Conservation (phyloP, 2,329 filamentous ascomycete genomes). For the Alternaria ventricosa region DNA sequence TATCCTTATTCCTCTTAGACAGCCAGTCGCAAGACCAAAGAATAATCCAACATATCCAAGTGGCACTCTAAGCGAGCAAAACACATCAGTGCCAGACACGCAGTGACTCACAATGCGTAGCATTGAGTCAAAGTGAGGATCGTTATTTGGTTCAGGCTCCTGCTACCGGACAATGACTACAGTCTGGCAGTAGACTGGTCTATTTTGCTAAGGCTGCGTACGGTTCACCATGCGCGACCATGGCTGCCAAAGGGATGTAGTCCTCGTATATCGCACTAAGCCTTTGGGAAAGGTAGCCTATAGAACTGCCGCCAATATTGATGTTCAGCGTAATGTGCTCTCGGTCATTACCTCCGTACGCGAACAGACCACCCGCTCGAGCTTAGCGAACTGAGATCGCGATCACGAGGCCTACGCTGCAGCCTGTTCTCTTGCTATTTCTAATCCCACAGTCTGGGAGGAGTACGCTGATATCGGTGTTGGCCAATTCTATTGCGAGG, state of each 20-base stretch:
- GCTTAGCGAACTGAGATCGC: neutral
- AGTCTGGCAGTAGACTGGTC: neutral
- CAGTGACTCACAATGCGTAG: neutral
- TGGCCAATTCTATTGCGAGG: no score
- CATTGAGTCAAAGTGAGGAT: neutral
- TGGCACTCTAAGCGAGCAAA: neutral
- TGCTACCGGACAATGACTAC: neutral
- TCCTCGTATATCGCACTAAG: neutral
- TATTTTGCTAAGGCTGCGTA: neutral
- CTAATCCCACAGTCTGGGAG: neutral
- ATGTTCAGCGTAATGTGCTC: neutral
- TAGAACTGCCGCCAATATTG: neutral
- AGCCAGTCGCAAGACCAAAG: neutral
- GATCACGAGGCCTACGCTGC: neutral
- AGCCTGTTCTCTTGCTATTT: neutral
- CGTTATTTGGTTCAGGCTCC: neutral
- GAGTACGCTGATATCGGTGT: no score
- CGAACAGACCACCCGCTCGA: neutral
- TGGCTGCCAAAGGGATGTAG: neutral
- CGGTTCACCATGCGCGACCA: neutral
- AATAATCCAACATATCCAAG: neutral
- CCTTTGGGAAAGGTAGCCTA: neutral
- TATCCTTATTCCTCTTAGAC: neutral
- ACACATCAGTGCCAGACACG: neutral
- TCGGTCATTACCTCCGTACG: neutral